Conservation (phyloP, 2,329 filamentous ascomycete genomes). For the Fusarium acutatum region DNA sequence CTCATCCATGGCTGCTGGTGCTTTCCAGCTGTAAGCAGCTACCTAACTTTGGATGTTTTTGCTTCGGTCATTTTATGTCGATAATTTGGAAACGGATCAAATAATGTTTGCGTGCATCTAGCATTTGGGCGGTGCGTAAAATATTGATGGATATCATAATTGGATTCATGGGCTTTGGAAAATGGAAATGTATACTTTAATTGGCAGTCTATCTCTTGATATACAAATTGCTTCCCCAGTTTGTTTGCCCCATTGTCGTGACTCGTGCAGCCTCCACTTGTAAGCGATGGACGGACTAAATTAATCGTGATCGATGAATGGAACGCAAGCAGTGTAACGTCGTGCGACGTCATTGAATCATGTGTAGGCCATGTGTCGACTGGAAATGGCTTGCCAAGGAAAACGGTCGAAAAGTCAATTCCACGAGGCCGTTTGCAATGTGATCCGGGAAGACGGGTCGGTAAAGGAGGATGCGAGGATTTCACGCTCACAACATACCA, state of each 20-base stretch:
- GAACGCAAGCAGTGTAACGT: background rate
- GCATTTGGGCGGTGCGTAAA: background rate
- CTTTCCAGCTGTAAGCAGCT: slow-evolving; percentile 37
- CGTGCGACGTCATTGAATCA: background rate
- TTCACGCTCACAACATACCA: background rate
- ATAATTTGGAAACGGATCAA: slow-evolving; percentile 16
- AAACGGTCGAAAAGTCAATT: background rate
- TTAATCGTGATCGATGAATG: background rate
- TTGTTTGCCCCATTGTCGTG: slow-evolving; percentile 36
- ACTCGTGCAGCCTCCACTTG: background rate
- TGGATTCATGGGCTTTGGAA: slow-evolving; percentile 3
- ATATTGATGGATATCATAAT: slow-evolving; percentile 23
- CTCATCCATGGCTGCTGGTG: slow-evolving; percentile 43
- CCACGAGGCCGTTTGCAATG: background rate
- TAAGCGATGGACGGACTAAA: background rate
- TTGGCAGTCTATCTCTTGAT: background rate
- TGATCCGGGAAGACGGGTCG: background rate
- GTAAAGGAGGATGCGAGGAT: background rate
- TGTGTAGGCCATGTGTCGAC: background rate
- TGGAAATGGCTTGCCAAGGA: background rate
- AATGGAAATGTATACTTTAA: slow-evolving; percentile 17
- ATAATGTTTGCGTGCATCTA: slow-evolving; percentile 10
- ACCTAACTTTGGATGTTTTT: background rate
- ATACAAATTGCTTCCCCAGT: background rate
- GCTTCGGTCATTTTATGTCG: slow-evolving; percentile 1